These are phyloP conservation scores for Fistulinella prunicolor DNA, from an alignment of 768 basidiomycete genomes.

Conservation along the genomic window DNA sequence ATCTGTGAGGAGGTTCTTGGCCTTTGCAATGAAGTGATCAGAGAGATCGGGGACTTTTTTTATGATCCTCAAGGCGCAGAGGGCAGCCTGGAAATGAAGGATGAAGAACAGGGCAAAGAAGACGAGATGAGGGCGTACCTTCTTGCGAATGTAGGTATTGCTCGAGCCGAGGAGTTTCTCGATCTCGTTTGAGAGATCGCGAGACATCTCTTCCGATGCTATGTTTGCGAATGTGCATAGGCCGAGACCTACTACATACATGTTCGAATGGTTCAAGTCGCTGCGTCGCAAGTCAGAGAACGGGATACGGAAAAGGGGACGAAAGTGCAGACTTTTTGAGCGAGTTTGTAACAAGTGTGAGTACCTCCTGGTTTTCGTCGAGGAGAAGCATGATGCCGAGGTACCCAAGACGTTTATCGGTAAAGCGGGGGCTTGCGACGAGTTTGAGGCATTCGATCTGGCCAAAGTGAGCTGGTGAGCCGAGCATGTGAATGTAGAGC, in stretches of 20 bases:
- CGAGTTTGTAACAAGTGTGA: slow-evolving; percentile 96
- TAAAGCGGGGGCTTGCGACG: slow-evolving; percentile 91
- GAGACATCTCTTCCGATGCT: slow-evolving; percentile 98
- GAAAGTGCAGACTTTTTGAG: slow-evolving; percentile 77
- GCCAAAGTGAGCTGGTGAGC: slow-evolving; percentile 97
- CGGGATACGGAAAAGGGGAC: background rate
- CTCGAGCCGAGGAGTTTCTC: slow-evolving; percentile 96
- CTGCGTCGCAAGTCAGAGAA: slow-evolving; percentile 40
- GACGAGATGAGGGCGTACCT: slow-evolving; percentile 47
- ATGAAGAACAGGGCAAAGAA: background rate
- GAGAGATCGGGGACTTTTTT: slow-evolving; percentile 95
- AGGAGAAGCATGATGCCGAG: slow-evolving; percentile 96
- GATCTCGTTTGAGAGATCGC: slow-evolving; percentile 96
- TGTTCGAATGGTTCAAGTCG: slow-evolving; percentile 99
- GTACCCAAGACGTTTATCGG: slow-evolving; percentile 95
- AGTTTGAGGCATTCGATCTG: slow-evolving; percentile 97
- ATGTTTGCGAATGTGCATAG: slow-evolving; percentile 99
- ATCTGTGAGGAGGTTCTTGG: slow-evolving; percentile 89
- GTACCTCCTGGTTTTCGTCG: slow-evolving; percentile 96
- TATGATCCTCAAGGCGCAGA: slow-evolving; percentile 91
- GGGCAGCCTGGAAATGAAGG: slow-evolving; percentile 63
- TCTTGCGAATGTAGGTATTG: slow-evolving; percentile 98
- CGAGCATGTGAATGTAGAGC: slow-evolving; percentile 98
- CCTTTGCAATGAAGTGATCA: slow-evolving; percentile 86
- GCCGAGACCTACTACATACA: slow-evolving; percentile 97